These are phyloP conservation scores for Aphanoascus verrucosus DNA, from an alignment of 2,329 filamentous ascomycete species.

Conservation along the genomic window DNA sequence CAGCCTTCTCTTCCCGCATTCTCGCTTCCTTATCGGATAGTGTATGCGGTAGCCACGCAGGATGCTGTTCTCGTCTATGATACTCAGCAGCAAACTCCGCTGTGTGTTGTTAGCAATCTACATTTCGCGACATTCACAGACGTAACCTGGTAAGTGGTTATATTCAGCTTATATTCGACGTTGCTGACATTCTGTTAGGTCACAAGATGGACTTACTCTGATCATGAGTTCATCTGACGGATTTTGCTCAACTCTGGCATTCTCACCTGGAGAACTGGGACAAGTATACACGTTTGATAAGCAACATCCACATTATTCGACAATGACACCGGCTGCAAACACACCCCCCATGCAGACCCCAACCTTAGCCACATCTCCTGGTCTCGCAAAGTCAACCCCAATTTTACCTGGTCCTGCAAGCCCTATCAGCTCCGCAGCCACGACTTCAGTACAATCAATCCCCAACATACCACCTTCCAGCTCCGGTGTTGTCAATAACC, in stretches of 20 bases:
- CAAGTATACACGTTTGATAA: constrained; percentile 55
- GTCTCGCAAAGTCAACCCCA: constrained; percentile 45
- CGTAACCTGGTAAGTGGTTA: constrained; percentile 64
- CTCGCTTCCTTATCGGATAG: constrained; percentile 77
- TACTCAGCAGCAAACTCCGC: constrained; percentile 86
- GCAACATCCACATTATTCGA: constrained; percentile 25
- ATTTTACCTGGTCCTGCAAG: constrained; percentile 47
- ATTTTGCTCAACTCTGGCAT: constrained; percentile 87
- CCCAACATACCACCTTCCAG: constrained; percentile 5
- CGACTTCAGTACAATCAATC: constrained; percentile 69
- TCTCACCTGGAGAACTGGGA: constrained; percentile 72
- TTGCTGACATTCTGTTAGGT: constrained; percentile 42
- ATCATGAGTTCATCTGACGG: constrained; percentile 97
- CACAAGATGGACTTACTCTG: constrained; percentile 63
- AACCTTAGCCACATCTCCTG: constrained; percentile 50
- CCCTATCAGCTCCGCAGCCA: constrained; percentile 44
- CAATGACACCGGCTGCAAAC: constrained; percentile 46
- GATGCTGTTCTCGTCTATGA: constrained; percentile 93
- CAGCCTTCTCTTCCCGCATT: constrained; percentile 58
- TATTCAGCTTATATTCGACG: not conserved
- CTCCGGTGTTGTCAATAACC: constrained; percentile 51
- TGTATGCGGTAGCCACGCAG: constrained; percentile 94
- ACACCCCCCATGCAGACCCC: constrained; percentile 62
- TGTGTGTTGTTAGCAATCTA: constrained; percentile 91
- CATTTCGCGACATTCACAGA: constrained; percentile 98